These are phyloP conservation scores for Eucalyptus rudis DNA, from an alignment of 345 rosid species.

Conservation along the genomic window DNA sequence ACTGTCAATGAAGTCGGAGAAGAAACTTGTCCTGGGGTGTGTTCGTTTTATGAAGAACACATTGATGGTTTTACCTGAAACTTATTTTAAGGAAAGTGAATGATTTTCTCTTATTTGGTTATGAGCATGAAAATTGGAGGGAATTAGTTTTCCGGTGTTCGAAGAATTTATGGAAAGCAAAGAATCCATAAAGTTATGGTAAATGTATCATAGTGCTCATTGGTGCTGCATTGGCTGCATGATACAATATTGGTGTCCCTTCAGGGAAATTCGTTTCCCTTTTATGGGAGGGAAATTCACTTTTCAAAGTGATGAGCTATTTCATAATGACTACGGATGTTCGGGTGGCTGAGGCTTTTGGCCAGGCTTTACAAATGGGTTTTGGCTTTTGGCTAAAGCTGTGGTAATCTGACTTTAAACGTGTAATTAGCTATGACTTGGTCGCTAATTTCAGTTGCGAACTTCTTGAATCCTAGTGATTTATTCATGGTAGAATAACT, in stretches of 20 bases:
- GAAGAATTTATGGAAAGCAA: background rate
- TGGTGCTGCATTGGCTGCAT: background rate
- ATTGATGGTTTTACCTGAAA: background rate
- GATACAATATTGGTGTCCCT: background rate
- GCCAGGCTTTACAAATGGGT: background rate
- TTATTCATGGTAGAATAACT: background rate
- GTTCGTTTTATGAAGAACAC: background rate
- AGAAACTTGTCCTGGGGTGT: background rate
- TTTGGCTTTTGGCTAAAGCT: background rate
- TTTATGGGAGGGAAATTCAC: background rate
- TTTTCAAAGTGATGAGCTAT: background rate
- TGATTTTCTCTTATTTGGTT: background rate
- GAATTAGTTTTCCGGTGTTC: background rate
- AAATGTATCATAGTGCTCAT: background rate
- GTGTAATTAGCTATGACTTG: background rate
- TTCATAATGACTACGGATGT: background rate
- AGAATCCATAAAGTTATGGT: background rate
- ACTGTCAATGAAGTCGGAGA: background rate
- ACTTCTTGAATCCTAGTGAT: background rate
- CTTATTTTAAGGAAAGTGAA: background rate
- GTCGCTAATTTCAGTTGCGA: background rate
- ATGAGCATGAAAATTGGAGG: background rate
- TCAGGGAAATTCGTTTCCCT: background rate
- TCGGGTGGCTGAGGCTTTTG: background rate
- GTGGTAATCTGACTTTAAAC: background rate